A percentile compares a stretch with the other conserved stretches of the same genome.
These are phyloP conservation scores for Cladosporium sp. DNA, from an alignment of 2,329 filamentous ascomycete species.

Conservation along the genomic window DNA sequence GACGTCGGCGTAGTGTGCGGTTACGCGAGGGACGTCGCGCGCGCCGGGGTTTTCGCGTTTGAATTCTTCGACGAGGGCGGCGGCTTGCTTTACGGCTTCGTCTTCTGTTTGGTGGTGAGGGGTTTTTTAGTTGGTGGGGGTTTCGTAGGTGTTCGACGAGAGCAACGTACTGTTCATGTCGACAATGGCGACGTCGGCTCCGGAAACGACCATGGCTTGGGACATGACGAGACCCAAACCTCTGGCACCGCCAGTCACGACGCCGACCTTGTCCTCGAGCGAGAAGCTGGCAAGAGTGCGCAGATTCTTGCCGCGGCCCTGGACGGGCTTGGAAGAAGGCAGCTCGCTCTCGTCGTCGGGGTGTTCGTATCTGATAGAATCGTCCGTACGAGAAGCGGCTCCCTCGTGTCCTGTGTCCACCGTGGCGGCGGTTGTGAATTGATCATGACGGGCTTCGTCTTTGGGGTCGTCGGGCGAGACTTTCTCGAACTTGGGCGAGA, in stretches of 20 bases:
- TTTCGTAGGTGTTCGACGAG: background rate
- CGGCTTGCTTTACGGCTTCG: conserved; percentile 74
- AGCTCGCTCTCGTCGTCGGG: conserved; percentile 72
- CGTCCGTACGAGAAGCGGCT: conserved; percentile 73
- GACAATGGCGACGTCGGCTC: conserved; percentile 84
- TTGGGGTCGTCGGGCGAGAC: conserved; percentile 21
- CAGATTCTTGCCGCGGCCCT: conserved; percentile 77
- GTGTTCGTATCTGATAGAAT: conserved; percentile 73
- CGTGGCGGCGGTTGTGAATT: conserved; percentile 32
- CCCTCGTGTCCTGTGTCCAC: conserved; percentile 51
- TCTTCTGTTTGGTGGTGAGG: conserved; percentile 54
- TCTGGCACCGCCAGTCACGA: conserved; percentile 87
- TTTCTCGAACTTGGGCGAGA: conserved; percentile 19
- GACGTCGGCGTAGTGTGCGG: conserved; percentile 87
- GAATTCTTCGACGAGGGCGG: conserved; percentile 71
- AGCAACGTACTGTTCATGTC: conserved; percentile 78
- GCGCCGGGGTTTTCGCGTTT: conserved; percentile 73
- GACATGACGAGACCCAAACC: conserved; percentile 90
- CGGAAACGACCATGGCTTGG: conserved; percentile 83
- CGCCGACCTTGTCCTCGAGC: conserved; percentile 73
- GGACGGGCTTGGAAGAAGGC: conserved; percentile 65
- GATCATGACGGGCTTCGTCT: conserved; percentile 28
- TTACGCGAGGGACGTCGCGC: conserved; percentile 72
- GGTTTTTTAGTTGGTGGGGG: background rate
- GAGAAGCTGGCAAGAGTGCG: conserved; percentile 83